phyloP scores from a whole-genome alignment of 257 asterid genomes.

The Ilex asprella region DNA sequence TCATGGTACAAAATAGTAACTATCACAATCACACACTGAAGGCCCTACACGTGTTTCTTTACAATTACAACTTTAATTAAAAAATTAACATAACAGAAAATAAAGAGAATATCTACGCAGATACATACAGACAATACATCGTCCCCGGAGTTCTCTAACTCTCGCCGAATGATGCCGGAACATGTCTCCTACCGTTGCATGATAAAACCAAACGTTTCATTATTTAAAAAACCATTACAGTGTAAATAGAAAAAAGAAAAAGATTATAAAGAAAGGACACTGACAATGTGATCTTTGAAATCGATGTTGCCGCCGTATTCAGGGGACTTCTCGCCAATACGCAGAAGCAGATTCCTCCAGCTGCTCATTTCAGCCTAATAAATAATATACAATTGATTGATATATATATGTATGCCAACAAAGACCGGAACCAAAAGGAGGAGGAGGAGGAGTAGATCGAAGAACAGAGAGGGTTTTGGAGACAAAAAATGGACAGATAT shows the following conservation, averaged over 20 bases:
- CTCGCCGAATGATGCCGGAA: constrained; percentile 79
- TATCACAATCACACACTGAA: no score
- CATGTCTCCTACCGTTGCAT: constrained; percentile 70
- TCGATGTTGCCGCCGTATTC: constrained; percentile 83
- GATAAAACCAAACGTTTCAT: not conserved
- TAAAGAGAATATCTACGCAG: not conserved
- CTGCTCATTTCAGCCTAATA: constrained; percentile 45
- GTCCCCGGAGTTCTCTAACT: constrained; percentile 51
- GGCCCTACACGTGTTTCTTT: no score
- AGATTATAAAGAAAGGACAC: constrained; percentile 8
- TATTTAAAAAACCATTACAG: not conserved
- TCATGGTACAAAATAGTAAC: no score
- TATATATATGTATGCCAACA: no score
- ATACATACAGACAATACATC: constrained; percentile 54
- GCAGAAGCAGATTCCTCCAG: constrained; percentile 72
- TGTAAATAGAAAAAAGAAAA: not conserved
- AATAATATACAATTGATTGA: no score
- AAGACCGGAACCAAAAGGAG: no score
- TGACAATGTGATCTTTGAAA: constrained; percentile 81
- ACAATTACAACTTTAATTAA: no score
- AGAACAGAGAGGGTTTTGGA: no score
- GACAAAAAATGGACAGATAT: no score
- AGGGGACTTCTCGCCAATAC: constrained; percentile 85
- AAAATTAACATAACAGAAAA: not conserved
- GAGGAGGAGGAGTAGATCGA: no score